phyloP scores from a whole-genome alignment of 73 alveolate genomes.

The Tetrahymena malaccensis region DNA sequence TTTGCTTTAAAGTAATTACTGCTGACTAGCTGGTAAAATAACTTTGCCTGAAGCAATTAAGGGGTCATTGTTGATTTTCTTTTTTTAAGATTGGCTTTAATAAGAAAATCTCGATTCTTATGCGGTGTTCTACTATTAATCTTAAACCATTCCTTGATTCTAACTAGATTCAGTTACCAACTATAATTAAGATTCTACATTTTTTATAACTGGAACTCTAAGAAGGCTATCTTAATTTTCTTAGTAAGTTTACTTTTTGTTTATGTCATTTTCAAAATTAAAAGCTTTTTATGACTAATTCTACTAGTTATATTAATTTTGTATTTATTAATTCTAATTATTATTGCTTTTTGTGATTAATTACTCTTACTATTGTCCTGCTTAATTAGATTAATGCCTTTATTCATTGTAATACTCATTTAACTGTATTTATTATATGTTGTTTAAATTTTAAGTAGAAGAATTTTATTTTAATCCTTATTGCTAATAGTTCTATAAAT shows the following conservation, averaged over 20 bases:
- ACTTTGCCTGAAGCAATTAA: no score
- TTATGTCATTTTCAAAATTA: not conserved
- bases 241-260: not conserved
- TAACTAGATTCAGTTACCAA: not conserved
- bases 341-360: no score
- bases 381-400: not conserved
- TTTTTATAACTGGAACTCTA: not conserved
- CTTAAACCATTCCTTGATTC: not conserved
- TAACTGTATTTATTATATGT: not conserved
- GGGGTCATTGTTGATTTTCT: not conserved
- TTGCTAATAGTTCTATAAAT: not conserved
- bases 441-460: not conserved
- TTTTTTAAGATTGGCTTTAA: not conserved
- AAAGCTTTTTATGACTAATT: not conserved
- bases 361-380: not conserved
- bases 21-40: no score
- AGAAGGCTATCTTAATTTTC: not conserved
- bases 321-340: no score
- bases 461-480: not conserved
- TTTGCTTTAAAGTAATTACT: no score
- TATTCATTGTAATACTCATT: not conserved
- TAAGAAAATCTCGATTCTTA: not conserved
- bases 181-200: not conserved
- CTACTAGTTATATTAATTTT: not conserved
- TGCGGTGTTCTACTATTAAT: no score